Percentiles rank a stretch among this genome's conserved stretches.
Evolutionary conservation across 148 eudicot genomes (phyloP).

Genomic region (Heliamphora exappendiculata): DNA sequence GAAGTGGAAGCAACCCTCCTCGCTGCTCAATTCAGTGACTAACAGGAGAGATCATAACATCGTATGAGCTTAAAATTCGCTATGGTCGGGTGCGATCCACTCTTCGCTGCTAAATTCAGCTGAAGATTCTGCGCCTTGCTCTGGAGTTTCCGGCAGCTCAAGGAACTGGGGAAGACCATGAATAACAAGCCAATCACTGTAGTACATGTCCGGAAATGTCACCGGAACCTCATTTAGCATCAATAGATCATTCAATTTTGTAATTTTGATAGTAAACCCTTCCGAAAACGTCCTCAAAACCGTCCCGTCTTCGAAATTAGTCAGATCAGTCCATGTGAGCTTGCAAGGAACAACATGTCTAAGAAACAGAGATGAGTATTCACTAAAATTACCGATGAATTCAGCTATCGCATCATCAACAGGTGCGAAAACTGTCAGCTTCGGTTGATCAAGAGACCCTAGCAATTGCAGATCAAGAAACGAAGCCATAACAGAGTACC

Average conservation of each 20-base stretch:
- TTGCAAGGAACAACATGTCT: constrained; percentile 16
- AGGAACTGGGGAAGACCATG: constrained; percentile 16
- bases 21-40: background rate
- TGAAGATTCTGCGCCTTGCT: background rate
- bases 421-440: constrained; percentile 19
- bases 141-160: background rate
- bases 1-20: background rate
- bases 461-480: constrained; percentile 60
- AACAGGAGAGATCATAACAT: background rate
- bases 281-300: constrained; percentile 8
- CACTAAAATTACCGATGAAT: background rate
- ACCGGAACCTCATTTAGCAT: constrained; percentile 14
- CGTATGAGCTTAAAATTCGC: constrained; percentile 10
- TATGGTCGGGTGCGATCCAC: background rate
- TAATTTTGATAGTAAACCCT: background rate
- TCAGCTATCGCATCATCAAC: constrained; percentile 1
- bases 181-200: constrained; percentile 14
- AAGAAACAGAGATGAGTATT: background rate
- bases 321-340: constrained; percentile 4
- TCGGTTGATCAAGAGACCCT: constrained; percentile 10
- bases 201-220: constrained; percentile 10
- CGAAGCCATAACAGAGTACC: constrained; percentile 49
- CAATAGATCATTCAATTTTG: background rate
- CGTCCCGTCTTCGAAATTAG: background rate
- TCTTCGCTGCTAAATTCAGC: background rate